Evolutionary conservation across 768 basidiomycete species (phyloP), one percentile per base, ranked within the genome.

Genomic region (Ramaria rubella): DNA sequence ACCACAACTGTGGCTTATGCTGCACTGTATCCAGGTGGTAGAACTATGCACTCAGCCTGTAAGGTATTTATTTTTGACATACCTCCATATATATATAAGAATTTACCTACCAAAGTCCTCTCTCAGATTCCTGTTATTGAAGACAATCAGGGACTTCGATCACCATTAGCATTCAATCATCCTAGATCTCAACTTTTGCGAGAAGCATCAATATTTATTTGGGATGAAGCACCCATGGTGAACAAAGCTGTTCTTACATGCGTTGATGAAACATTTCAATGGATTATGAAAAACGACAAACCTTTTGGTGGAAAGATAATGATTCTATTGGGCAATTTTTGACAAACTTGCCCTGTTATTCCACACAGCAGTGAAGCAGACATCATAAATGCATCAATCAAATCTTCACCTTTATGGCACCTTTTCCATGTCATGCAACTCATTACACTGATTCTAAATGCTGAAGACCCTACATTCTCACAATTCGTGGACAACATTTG

Each of bases 331-430:
- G n/a, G n/a, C n/a, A n/a, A n/a, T n/a, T n/a, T n/a, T n/a, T n/a
- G n/a, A 1, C 75, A 76, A 59, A 73, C 69, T 1, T 70, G 66
- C 38, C 76, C 75, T 17, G 72, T n/a, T n/a, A n/a, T n/a, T n/a
- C n/a, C n/a, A n/a, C n/a, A n/a, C n/a, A n/a, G n/a, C n/a, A n/a
- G n/a, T n/a, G n/a, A n/a, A n/a, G n/a, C n/a, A n/a, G n/a, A n/a
- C n/a, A n/a, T n/a, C n/a, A n/a, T n/a, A n/a, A n/a, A n/a, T n/a
- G n/a, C n/a, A n/a, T n/a, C n/a, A n/a, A n/a, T n/a, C n/a, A n/a
- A n/a, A n/a, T n/a, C n/a, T n/a, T n/a, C n/a, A n/a, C n/a, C n/a
- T n/a, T n/a, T n/a, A n/a, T n/a, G n/a, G n/a, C n/a, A n/a, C n/a
- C n/a, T n/a, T n/a, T n/a, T n/a, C n/a, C n/a, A n/a, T n/a, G n/a